Percentiles rank a stretch among this genome's conserved stretches.
These are phyloP conservation scores for Neonectria sp. DNA, from an alignment of 2,329 filamentous ascomycete genomes.

Conservation along the genomic window DNA sequence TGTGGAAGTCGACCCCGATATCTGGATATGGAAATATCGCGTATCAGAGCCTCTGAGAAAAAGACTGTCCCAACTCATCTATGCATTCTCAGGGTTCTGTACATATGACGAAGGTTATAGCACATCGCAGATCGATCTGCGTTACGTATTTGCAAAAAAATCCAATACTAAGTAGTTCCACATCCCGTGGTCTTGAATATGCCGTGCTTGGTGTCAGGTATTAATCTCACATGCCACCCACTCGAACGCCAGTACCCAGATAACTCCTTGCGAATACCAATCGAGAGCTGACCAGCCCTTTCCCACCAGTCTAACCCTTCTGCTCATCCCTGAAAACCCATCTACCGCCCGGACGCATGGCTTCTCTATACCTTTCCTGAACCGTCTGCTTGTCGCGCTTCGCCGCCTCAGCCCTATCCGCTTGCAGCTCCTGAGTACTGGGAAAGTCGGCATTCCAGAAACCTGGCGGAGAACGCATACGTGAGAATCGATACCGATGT, in stretches of 20 bases:
- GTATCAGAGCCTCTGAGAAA: too few relatives aligned
- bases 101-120: neutral
- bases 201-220: neutral
- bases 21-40: neutral
- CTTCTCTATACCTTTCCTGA: slow-evolving; percentile 83
- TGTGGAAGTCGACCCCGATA: neutral
- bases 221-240: neutral
- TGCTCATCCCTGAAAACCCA: slow-evolving; percentile 90
- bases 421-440: slow-evolving; percentile 82
- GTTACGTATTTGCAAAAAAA: neutral
- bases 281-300: neutral
- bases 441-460: slow-evolving; percentile 96
- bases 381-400: slow-evolving; percentile 75
- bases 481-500: slow-evolving; percentile 82
- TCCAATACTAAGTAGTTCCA: neutral
- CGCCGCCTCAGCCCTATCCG: slow-evolving; percentile 76
- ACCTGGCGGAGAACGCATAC: slow-evolving; percentile 82
- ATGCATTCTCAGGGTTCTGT: neutral
- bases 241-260: neutral
- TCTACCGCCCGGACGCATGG: slow-evolving; percentile 80
- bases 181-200: neutral
- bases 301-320: slow-evolving; percentile 1
- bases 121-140: neutral
- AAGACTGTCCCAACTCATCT: neutral
- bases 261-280: neutral